These are phyloP conservation scores for Venturia oleaginea DNA, from an alignment of 2,329 filamentous ascomycete species.

Conservation along the genomic window DNA sequence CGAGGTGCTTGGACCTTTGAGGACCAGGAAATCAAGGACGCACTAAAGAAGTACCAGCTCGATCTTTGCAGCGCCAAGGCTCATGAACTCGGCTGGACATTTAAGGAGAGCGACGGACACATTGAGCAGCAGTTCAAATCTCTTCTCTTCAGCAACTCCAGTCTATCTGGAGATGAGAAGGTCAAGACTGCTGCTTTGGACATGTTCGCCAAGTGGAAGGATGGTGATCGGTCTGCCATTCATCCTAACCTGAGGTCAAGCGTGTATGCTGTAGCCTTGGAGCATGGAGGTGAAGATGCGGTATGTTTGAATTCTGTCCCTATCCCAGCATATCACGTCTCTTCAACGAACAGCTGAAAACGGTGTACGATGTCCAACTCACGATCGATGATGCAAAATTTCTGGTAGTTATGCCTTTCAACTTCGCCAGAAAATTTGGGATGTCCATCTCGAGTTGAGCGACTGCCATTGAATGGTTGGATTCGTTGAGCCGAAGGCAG, in stretches of 20 bases:
- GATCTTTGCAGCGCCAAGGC: constrained; percentile 70
- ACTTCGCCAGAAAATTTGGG: too few relatives aligned
- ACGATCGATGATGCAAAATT: too few relatives aligned
- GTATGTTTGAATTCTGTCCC: constrained; percentile 30
- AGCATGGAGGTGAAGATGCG: constrained; percentile 77
- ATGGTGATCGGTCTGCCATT: constrained; percentile 69
- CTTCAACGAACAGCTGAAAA: too few relatives aligned
- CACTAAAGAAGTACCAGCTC: constrained; percentile 74
- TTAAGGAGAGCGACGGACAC: constrained; percentile 76
- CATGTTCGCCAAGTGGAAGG: constrained; percentile 80
- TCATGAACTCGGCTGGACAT: constrained; percentile 81
- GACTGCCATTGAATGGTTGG: too few relatives aligned
- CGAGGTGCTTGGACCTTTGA: constrained; percentile 85
- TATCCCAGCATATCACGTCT: neutral
- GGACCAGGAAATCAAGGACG: constrained; percentile 61
- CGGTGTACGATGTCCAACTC: too few relatives aligned
- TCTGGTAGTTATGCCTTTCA: too few relatives aligned
- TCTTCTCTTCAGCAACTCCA: constrained; percentile 77
- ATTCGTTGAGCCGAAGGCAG: too few relatives aligned
- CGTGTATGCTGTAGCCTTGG: constrained; percentile 76
- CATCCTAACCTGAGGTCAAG: constrained; percentile 85
- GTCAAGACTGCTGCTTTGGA: constrained; percentile 74
- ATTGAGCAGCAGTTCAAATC: constrained; percentile 92
- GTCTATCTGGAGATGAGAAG: constrained; percentile 67
- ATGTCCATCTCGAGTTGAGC: too few relatives aligned